Evolutionary conservation across 495 filamentous ascomycete species (phyloP).

Genomic region (Podospora conica): DNA sequence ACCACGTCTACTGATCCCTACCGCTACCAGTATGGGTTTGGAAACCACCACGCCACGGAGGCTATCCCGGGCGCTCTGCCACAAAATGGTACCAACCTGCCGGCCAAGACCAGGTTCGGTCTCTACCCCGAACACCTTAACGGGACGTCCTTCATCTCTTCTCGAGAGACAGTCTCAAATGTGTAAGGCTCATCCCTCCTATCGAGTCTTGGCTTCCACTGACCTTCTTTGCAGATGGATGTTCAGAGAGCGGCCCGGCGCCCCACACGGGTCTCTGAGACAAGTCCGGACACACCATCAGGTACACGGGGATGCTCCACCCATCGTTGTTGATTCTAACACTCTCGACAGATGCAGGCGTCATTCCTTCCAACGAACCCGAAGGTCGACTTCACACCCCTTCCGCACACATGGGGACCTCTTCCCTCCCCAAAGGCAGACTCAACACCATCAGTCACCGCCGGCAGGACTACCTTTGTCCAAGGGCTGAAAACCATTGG

Average conservation of each 20-base stretch:
- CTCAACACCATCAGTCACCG: neutral
- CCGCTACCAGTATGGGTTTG: slow-evolving; percentile 24
- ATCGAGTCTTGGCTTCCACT: neutral
- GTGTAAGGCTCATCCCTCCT: slow-evolving; percentile 11
- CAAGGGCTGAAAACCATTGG: slow-evolving; percentile 60
- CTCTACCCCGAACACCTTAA: slow-evolving; percentile 75
- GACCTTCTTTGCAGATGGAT: slow-evolving; percentile 52
- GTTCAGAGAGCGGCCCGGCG: slow-evolving; percentile 64
- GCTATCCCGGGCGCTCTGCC: slow-evolving; percentile 27
- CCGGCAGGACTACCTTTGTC: slow-evolving; percentile 47
- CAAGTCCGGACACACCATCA: slow-evolving; percentile 1
- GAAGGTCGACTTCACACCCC: slow-evolving; percentile 55
- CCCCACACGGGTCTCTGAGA: slow-evolving; percentile 47
- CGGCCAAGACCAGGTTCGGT: slow-evolving; percentile 56
- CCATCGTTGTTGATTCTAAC: neutral
- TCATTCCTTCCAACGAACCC: slow-evolving; percentile 43
- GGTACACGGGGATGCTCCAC: neutral
- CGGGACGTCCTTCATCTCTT: slow-evolving; percentile 75
- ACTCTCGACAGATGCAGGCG: slow-evolving; percentile 17
- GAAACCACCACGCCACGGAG: slow-evolving; percentile 25
- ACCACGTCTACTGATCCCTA: slow-evolving; percentile 19
- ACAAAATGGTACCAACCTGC: slow-evolving; percentile 60
- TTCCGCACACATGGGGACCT: slow-evolving; percentile 68
- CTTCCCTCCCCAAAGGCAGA: slow-evolving; percentile 60
- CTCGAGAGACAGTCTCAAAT: slow-evolving; percentile 52